phyloP scores from a whole-genome alignment of 495 filamentous ascomycete genomes.

The Chaetomium cochliodes region DNA sequence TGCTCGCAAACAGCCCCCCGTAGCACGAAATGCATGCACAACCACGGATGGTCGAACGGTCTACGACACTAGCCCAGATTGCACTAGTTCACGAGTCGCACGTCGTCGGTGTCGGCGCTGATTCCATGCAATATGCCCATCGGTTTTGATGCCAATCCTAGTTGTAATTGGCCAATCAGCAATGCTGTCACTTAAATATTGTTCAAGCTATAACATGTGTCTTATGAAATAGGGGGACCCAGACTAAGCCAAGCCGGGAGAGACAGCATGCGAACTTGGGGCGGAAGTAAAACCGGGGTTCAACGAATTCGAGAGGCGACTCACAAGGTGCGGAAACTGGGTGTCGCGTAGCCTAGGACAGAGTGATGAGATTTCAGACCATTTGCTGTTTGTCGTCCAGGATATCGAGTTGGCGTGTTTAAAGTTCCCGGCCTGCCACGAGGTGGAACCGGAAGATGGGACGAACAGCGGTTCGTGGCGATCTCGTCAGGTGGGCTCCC shows the following conservation, averaged over 20 bases:
- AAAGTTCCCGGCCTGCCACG: slow-evolving; percentile 6
- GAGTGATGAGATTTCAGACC: neutral
- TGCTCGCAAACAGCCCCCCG: neutral
- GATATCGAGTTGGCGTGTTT: slow-evolving; percentile 16
- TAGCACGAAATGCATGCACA: slow-evolving; percentile 5
- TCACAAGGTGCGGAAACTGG: slow-evolving; percentile 14
- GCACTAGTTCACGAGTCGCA: neutral
- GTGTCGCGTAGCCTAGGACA: neutral
- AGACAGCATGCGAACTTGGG: slow-evolving; percentile 5
- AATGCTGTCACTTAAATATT: slow-evolving; percentile 2
- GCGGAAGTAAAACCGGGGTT: neutral
- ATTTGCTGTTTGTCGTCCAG: neutral
- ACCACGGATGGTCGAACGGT: neutral
- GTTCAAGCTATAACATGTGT: slow-evolving; percentile 26
- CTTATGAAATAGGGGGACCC: slow-evolving; percentile 16
- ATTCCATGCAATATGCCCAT: neutral
- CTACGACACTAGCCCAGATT: neutral
- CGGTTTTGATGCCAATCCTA: neutral
- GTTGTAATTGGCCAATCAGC: slow-evolving; percentile 22
- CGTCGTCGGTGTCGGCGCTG: slow-evolving; percentile 1
- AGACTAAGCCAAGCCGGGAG: slow-evolving; percentile 18
- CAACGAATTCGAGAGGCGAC: neutral
- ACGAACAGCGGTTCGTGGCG: slow-evolving; percentile 11
- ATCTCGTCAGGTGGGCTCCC: neutral
- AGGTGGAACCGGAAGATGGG: slow-evolving; percentile 4